Evolutionary conservation across 257 asterid genomes (phyloP).

Genomic region (Hygrophila difformis): DNA sequence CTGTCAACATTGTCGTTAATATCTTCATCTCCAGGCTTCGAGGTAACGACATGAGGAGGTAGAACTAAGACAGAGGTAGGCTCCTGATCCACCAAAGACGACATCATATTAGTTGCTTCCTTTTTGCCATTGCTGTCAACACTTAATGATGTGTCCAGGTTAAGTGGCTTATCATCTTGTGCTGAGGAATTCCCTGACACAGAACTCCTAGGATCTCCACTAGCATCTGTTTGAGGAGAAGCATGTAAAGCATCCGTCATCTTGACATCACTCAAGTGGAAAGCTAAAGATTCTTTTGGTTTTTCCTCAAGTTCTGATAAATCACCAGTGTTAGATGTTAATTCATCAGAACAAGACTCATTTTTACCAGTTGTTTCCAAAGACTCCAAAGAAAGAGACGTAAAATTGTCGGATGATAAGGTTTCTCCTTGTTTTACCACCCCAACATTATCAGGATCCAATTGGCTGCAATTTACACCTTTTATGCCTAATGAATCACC

Average conservation of each 20-base stretch:
- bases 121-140: slow-evolving; percentile 13
- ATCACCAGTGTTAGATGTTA: slow-evolving; percentile 14
- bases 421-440: slow-evolving; percentile 22
- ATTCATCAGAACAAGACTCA: slow-evolving; percentile 22
- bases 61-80: slow-evolving; percentile 20
- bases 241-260: slow-evolving; percentile 20
- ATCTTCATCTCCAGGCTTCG: slow-evolving; percentile 30
- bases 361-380: slow-evolving; percentile 19
- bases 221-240: slow-evolving; percentile 15
- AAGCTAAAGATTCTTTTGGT: slow-evolving; percentile 23
- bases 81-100: slow-evolving; percentile 20
- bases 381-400: slow-evolving; percentile 29
- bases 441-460: slow-evolving; percentile 22
- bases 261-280: slow-evolving; percentile 19
- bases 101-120: slow-evolving; percentile 19
- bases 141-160: slow-evolving; percentile 11
- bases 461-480: slow-evolving; percentile 16
- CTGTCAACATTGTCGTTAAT: slow-evolving; percentile 14
- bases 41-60: slow-evolving; percentile 25
- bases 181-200: slow-evolving; percentile 17
- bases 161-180: slow-evolving; percentile 17
- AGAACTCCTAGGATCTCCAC: slow-evolving; percentile 12
- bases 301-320: slow-evolving; percentile 16
- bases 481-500: slow-evolving; percentile 17
- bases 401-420: slow-evolving; percentile 20